Conservation (phyloP, 805 yeast species). For the Starmerella vaccinii region DNA sequence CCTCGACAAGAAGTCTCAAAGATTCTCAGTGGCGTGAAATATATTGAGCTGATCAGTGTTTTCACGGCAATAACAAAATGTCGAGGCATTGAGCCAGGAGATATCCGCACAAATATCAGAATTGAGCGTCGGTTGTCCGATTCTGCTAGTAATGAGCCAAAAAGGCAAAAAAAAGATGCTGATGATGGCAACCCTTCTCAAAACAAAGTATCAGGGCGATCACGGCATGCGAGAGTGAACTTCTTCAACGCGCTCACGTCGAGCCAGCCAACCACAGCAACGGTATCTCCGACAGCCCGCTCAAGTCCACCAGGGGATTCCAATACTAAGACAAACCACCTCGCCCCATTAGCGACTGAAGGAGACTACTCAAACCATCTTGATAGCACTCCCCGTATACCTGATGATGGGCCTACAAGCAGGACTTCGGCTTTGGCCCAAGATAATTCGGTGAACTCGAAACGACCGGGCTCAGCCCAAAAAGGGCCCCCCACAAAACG, state of each 20-base stretch:
- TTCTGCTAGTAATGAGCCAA: background rate
- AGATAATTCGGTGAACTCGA: too few species aligned
- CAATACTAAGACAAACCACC: too few species aligned
- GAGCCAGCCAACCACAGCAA: background rate
- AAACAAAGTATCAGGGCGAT: background rate
- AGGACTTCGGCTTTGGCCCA: too few species aligned
- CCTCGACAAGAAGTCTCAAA: background rate
- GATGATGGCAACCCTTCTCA: background rate
- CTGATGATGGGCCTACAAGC: too few species aligned
- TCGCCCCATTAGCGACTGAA: too few species aligned
- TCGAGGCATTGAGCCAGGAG: background rate
- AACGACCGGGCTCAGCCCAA: too few species aligned
- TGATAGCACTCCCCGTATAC: too few species aligned
- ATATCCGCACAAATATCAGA: background rate
- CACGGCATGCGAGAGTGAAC: background rate
- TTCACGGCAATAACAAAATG: background rate
- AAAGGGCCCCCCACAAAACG: background rate
- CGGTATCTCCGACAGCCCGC: too few species aligned
- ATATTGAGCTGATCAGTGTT: background rate
- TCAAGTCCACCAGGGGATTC: too few species aligned
- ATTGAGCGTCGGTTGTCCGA: background rate
- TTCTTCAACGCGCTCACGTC: constrained; percentile 1
- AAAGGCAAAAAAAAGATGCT: background rate
- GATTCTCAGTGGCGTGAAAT: background rate
- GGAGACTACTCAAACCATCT: too few species aligned